Evolutionary conservation across 805 yeast species (phyloP).

Genomic region (Maudiozyma serrabonitensis): DNA sequence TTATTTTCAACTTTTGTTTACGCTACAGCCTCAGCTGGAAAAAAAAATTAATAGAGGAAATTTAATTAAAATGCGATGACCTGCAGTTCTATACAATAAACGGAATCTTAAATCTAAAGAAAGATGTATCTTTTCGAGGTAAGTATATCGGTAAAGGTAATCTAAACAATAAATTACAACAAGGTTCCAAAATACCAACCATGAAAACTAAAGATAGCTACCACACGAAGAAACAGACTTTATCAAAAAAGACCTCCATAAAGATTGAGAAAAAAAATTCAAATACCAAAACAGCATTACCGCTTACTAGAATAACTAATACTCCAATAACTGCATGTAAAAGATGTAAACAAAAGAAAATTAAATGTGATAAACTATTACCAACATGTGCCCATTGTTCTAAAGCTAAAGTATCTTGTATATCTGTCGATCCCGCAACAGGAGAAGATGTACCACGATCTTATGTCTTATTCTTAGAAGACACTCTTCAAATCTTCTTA

Average conservation of each 20-base stretch:
- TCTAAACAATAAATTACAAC: no score
- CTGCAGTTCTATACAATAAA: no score
- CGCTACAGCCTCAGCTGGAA: background rate
- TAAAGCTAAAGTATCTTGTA: constrained; percentile 60
- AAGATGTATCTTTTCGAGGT: no score
- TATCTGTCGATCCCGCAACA: constrained; percentile 79
- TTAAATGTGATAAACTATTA: constrained; percentile 49
- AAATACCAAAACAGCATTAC: background rate
- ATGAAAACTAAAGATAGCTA: no score
- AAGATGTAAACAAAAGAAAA: constrained; percentile 63
- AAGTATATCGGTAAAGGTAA: no score
- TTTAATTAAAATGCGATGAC: no score
- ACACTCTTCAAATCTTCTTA: constrained; percentile 50
- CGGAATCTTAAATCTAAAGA: no score
- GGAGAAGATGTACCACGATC: constrained; percentile 81
- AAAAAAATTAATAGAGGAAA: background rate
- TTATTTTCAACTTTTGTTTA: background rate
- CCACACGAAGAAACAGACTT: no score
- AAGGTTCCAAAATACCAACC: no score
- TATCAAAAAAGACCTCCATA: background rate
- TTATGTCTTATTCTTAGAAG: constrained; percentile 64
- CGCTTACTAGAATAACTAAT: background rate
- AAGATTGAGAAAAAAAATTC: background rate
- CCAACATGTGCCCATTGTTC: constrained; percentile 50
- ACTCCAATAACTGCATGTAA: constrained; percentile 69